A percentile compares a stretch with the other conserved stretches of the same genome.
Conservation (phyloP, 176 grass and related monocot genomes). For the Paspalum notatum region DNA sequence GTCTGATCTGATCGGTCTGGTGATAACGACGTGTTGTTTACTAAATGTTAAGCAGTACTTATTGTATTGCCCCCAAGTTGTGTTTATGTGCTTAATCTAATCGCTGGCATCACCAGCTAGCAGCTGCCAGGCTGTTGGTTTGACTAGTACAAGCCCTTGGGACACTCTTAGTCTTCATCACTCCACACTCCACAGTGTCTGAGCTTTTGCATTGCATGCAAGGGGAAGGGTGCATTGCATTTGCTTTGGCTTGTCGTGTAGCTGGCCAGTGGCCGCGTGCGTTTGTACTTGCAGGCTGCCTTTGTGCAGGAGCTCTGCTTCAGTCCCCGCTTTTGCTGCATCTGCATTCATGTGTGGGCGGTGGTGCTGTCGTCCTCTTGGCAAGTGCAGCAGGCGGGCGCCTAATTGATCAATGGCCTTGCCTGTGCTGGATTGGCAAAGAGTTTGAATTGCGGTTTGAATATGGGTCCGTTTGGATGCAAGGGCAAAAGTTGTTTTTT, state of each 20-base stretch:
- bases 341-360: conserved; percentile 4
- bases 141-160: background rate
- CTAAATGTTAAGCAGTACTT: too few relatives aligned
- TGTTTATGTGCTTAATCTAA: background rate
- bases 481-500: too few relatives aligned
- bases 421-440: background rate
- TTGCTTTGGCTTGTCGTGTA: conserved; percentile 13
- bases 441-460: too few relatives aligned
- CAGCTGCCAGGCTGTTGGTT: background rate
- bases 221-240: too few relatives aligned
- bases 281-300: background rate
- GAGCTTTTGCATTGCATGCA: too few relatives aligned
- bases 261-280: background rate
- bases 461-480: too few relatives aligned
- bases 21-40: background rate
- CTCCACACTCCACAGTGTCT: too few relatives aligned
- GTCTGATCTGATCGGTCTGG: background rate
- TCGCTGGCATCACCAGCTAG: background rate
- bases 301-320: conserved; percentile 24
- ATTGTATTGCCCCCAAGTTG: too few relatives aligned
- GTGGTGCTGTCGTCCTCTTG: background rate
- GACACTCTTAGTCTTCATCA: too few relatives aligned
- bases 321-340: background rate
- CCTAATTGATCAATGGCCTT: background rate
- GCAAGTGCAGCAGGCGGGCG: background rate